A percentile compares a stretch with the other conserved stretches of the same genome.
phyloP scores from a whole-genome alignment of 441 rosid species.

The Viola pubescens region DNA sequence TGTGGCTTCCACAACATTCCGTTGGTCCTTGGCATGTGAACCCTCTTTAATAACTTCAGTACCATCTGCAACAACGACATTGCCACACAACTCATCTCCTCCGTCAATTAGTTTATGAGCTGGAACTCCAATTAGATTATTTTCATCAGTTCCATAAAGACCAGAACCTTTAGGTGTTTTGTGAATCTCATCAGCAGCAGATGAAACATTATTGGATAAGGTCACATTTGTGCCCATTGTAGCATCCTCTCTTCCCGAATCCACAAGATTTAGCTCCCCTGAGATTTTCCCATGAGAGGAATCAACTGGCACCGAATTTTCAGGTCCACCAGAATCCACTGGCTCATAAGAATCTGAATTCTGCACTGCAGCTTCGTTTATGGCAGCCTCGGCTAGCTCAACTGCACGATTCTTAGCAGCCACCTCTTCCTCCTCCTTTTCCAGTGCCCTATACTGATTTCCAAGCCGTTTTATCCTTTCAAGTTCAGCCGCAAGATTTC shows the following conservation, averaged over 20 bases:
- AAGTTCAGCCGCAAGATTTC: slow-evolving; percentile 49
- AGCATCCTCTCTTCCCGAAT: slow-evolving; percentile 18
- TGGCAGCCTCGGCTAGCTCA: slow-evolving; percentile 26
- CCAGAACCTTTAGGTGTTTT: background rate
- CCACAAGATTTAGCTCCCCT: slow-evolving; percentile 19
- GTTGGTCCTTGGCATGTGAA: slow-evolving; percentile 6
- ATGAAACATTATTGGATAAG: slow-evolving; percentile 8
- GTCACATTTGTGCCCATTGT: slow-evolving; percentile 10
- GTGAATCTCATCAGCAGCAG: slow-evolving; percentile 5
- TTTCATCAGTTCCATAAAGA: no score
- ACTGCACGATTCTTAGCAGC: slow-evolving; percentile 30
- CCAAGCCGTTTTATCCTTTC: slow-evolving; percentile 47
- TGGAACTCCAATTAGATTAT: no score
- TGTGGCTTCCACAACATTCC: slow-evolving; percentile 7
- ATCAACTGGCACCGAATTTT: slow-evolving; percentile 13
- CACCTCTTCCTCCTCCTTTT: slow-evolving; percentile 41
- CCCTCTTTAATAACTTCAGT: slow-evolving; percentile 4
- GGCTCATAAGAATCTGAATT: slow-evolving; percentile 21
- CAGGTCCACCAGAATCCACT: slow-evolving; percentile 6
- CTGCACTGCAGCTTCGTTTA: slow-evolving; percentile 22
- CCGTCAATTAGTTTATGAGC: background rate
- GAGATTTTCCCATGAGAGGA: slow-evolving; percentile 14
- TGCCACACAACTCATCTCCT: background rate
- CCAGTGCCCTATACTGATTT: slow-evolving; percentile 37
- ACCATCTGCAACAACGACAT: slow-evolving; percentile 12